Percentiles rank a stretch among this genome's conserved stretches.
These are phyloP conservation scores for Coemansia erecta DNA, from an alignment of 192 early-diverging fungal species.

Conservation along the genomic window DNA sequence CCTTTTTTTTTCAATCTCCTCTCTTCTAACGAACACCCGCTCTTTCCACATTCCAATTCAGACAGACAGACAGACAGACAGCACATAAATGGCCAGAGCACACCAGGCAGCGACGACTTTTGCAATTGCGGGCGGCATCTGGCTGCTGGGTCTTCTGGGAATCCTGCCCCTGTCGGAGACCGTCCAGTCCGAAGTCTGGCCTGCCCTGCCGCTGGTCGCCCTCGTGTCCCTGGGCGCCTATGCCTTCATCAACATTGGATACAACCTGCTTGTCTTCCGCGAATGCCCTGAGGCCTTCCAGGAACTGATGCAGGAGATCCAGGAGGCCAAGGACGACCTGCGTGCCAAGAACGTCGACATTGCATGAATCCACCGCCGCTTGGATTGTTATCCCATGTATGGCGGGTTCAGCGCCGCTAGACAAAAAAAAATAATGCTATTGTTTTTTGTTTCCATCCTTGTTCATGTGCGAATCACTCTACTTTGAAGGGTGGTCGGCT, in stretches of 20 bases:
- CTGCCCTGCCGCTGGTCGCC: constrained; percentile 33
- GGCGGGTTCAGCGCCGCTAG: no score
- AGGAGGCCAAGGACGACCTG: constrained; percentile 77
- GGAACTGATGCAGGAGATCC: constrained; percentile 81
- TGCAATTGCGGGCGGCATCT: constrained; percentile 18
- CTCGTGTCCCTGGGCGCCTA: constrained; percentile 88
- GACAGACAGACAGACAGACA: not conserved
- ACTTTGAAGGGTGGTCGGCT: no score
- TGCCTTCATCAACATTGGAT: constrained; percentile 83
- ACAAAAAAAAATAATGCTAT: no score
- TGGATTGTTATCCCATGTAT: not conserved
- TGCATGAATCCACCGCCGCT: not conserved
- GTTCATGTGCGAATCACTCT: no score
- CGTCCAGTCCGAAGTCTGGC: constrained; percentile 40
- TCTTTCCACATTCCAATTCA: not conserved
- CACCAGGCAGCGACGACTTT: constrained; percentile 15
- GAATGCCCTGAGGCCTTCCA: constrained; percentile 90
- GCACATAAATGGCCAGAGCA: constrained; percentile 36
- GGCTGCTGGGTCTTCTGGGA: constrained; percentile 37
- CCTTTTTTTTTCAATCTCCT: not conserved
- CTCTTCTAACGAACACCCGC: not conserved
- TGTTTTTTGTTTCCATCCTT: no score
- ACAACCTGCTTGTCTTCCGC: constrained; percentile 80
- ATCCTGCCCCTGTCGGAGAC: constrained; percentile 37
- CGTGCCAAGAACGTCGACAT: constrained; percentile 64